phyloP scores from a whole-genome alignment of 345 rosid genomes.

The Corchorus capsularis region DNA sequence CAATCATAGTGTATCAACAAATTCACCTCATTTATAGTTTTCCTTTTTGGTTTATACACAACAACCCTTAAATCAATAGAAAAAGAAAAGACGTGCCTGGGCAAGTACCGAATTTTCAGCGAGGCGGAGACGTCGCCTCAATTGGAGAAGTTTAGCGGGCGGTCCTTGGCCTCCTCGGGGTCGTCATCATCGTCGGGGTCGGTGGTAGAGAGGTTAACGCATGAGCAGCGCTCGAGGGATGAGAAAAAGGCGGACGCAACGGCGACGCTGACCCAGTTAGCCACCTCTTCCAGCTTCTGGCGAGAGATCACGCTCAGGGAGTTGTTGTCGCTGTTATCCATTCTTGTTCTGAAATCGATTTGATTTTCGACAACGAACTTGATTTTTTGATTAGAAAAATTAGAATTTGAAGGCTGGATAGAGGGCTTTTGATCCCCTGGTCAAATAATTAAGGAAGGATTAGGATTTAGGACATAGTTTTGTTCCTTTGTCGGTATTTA shows the following conservation, averaged over 20 bases:
- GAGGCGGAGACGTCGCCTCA: background rate
- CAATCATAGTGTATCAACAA: background rate
- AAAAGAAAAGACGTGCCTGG: background rate
- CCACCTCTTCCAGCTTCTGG: constrained; percentile 33
- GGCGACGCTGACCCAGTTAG: constrained; percentile 71
- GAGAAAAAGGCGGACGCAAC: constrained; percentile 85
- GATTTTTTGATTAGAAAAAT: background rate
- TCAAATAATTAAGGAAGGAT: background rate
- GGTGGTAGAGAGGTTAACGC: constrained; percentile 73
- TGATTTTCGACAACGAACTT: background rate
- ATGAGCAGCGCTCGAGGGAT: constrained; percentile 85
- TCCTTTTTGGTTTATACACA: background rate
- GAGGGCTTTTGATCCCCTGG: background rate
- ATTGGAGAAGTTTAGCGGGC: constrained; percentile 55
- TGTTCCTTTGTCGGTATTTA: background rate
- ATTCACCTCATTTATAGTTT: background rate
- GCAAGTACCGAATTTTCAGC: constrained; percentile 2
- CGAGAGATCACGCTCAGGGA: constrained; percentile 8
- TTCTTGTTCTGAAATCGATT: background rate
- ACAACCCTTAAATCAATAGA: constrained; percentile 9
- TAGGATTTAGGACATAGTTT: background rate
- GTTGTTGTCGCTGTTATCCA: background rate
- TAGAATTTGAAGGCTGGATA: background rate
- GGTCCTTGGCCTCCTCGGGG: constrained; percentile 47
- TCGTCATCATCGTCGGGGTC: constrained; percentile 67